Evolutionary conservation across 768 basidiomycete species (phyloP).

Genomic region (Lepiota brunneoincarnata): DNA sequence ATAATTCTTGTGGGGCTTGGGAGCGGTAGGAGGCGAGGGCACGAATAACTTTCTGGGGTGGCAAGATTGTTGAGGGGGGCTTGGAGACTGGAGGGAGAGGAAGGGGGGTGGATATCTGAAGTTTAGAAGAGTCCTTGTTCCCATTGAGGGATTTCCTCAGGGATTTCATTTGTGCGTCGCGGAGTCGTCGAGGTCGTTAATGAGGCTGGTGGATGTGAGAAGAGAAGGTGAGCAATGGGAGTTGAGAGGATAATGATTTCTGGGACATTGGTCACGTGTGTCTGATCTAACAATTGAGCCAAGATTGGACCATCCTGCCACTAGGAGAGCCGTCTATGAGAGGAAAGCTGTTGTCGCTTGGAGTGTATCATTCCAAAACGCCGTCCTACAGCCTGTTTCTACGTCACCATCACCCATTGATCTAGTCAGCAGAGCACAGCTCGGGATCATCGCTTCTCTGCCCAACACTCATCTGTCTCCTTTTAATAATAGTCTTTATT

Average conservation of each 20-base stretch:
- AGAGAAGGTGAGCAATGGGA: conserved; percentile 5
- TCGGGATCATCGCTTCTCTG: too few relatives aligned
- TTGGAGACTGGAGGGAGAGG: conserved; percentile 69
- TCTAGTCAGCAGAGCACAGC: too few relatives aligned
- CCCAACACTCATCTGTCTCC: background rate
- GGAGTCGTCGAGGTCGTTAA: conserved; percentile 8
- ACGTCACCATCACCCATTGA: background rate
- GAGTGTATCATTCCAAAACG: background rate
- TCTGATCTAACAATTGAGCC: conserved; percentile 2
- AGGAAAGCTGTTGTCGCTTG: background rate
- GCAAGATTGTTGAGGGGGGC: conserved; percentile 66
- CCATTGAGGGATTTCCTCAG: conserved; percentile 79
- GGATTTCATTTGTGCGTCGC: conserved; percentile 58
- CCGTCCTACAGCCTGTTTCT: background rate
- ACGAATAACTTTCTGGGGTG: conserved; percentile 94
- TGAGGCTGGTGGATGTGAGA: conserved; percentile 9
- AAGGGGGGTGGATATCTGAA: conserved; percentile 69
- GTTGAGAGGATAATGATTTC: conserved; percentile 7
- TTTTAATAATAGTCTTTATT: background rate
- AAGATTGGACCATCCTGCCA: background rate
- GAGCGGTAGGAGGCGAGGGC: conserved; percentile 69
- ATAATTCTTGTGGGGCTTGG: conserved; percentile 77
- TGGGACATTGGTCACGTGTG: conserved; percentile 10
- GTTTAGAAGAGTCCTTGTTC: conserved; percentile 54
- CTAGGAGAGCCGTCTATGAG: background rate